These are phyloP conservation scores for Lecanoromycetidae sp. DNA, from an alignment of 2,329 filamentous ascomycete species.

Conservation along the genomic window DNA sequence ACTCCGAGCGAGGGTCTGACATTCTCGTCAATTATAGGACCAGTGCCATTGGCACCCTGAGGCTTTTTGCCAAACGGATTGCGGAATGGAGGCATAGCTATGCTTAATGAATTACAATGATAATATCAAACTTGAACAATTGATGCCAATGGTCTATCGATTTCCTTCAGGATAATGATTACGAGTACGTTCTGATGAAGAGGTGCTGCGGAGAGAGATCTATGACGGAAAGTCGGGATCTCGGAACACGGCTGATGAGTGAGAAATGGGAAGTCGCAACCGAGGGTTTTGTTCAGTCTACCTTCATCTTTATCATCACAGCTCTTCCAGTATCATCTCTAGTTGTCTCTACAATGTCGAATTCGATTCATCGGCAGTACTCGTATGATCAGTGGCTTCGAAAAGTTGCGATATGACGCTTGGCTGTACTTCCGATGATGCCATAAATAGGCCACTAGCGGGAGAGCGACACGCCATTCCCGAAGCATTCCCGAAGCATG, in stretches of 20 bases:
- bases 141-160: background rate
- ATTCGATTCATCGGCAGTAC: no score
- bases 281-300: background rate
- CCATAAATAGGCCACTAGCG: constrained; percentile 7
- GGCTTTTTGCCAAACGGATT: constrained; percentile 57
- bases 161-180: no score
- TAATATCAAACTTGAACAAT: background rate
- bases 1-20: constrained; percentile 29
- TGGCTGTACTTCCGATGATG: background rate
- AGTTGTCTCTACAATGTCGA: no score
- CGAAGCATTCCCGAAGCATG: no score
- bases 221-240: constrained; percentile 5
- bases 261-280: background rate
- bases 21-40: constrained; percentile 43
- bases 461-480: constrained; percentile 6
- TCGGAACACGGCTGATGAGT: constrained; percentile 1
- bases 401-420: no score
- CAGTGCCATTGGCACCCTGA: constrained; percentile 30
- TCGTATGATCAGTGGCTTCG: no score
- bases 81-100: constrained; percentile 53
- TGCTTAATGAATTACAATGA: background rate
- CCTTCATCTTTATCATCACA: no score
- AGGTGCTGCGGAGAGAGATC: background rate
- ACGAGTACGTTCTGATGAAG: background rate
- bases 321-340: no score